Evolutionary conservation across 768 basidiomycete genomes (phyloP).

Genomic region (Russula lepida): DNA sequence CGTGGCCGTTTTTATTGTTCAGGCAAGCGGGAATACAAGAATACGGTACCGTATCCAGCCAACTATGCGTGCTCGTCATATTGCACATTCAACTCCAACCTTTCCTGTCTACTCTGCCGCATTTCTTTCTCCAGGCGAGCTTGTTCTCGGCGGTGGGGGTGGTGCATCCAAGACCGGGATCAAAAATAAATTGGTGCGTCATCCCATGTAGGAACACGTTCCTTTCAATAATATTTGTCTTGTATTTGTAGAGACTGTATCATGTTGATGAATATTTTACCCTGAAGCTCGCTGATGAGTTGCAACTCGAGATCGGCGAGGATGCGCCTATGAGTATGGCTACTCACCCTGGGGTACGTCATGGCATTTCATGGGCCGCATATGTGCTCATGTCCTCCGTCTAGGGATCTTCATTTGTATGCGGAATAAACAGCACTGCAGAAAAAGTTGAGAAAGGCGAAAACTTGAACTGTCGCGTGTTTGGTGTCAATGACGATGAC

Average conservation of each 20-base stretch:
- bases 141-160: constrained; percentile 86
- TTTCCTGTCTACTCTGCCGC: constrained; percentile 88
- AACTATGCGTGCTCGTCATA: constrained; percentile 73
- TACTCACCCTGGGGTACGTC: constrained; percentile 47
- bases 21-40: not conserved
- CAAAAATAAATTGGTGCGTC: constrained; percentile 84
- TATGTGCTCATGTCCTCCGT: constrained; percentile 25
- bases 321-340: constrained; percentile 98
- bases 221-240: not conserved
- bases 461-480: constrained; percentile 84
- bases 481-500: constrained; percentile 40
- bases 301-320: constrained; percentile 70
- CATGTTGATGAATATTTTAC: constrained; percentile 44
- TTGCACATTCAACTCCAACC: constrained; percentile 59
- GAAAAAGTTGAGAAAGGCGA: constrained; percentile 52
- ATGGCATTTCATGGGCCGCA: not conserved
- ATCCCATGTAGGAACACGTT: not conserved
- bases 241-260: constrained; percentile 56
- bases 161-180: constrained; percentile 83
- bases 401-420: constrained; percentile 46
- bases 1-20: not conserved
- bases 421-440: constrained; percentile 78
- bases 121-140: constrained; percentile 60
- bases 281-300: constrained; percentile 54
- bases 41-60: not conserved